phyloP scores from a whole-genome alignment of 2,329 filamentous ascomycete species.

The Trichoderma guizhouense region DNA sequence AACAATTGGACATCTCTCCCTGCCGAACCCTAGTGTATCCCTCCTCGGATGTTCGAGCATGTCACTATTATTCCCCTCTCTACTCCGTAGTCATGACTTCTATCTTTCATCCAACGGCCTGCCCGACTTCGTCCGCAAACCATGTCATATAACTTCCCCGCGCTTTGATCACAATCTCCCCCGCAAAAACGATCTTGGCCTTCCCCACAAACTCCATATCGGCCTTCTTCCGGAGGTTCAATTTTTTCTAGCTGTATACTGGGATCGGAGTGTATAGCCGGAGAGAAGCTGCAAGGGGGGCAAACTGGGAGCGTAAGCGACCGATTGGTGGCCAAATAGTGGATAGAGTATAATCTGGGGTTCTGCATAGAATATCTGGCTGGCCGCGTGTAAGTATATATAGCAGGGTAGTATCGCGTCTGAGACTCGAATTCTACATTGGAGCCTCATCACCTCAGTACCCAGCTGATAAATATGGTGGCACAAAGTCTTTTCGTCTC shows the following conservation, averaged over 20 bases:
- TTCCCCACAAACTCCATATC: neutral
- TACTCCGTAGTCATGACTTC: no score
- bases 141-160: neutral
- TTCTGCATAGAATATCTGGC: neutral
- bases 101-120: neutral
- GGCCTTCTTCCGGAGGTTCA: neutral
- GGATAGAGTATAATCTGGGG: neutral
- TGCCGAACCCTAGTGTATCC: neutral
- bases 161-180: neutral
- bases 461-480: neutral
- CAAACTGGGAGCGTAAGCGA: neutral
- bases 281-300: constrained; percentile 28
- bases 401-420: neutral
- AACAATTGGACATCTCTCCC: neutral
- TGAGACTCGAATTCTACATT: neutral
- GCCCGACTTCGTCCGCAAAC: neutral
- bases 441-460: neutral
- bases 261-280: neutral
- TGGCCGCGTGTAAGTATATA: neutral
- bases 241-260: neutral
- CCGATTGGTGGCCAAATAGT: neutral
- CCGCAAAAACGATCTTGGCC: neutral
- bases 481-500: neutral
- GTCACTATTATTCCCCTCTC: neutral
- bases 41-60: neutral